Evolutionary conservation across 2,329 filamentous ascomycete species (phyloP).

Genomic region (Truncatella angustata): DNA sequence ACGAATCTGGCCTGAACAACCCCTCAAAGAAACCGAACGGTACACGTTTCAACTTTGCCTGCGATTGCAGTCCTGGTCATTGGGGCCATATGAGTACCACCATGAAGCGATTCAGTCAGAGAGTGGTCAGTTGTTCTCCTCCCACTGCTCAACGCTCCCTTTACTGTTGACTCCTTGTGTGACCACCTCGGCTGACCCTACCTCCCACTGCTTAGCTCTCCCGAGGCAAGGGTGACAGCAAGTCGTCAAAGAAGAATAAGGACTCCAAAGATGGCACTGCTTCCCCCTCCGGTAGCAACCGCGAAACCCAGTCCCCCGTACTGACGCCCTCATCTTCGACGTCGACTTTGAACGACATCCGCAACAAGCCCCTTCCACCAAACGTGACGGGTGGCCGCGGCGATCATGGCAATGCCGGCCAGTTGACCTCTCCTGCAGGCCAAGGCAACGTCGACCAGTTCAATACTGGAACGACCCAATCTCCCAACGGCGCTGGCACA

Average conservation of each 20-base stretch:
- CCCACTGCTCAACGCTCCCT: too few species aligned
- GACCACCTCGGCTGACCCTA: conserved; percentile 40
- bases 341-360: conserved; percentile 79
- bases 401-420: conserved; percentile 40
- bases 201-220: conserved; percentile 82
- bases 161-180: neutral
- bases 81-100: conserved; percentile 23
- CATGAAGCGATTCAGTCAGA: conserved; percentile 98
- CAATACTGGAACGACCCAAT: conserved; percentile 31
- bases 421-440: conserved; percentile 36
- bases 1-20: neutral
- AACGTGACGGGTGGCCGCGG: conserved; percentile 43
- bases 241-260: conserved; percentile 76
- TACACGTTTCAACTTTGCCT: too few species aligned
- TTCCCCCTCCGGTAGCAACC: conserved; percentile 62
- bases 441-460: conserved; percentile 36
- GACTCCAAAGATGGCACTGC: conserved; percentile 73
- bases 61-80: neutral
- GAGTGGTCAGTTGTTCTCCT: conserved; percentile 72
- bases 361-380: conserved; percentile 74
- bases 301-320: conserved; percentile 60
- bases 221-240: conserved; percentile 82
- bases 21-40: too few species aligned
- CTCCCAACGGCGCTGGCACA: conserved; percentile 55
- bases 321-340: conserved; percentile 86